Evolutionary conservation across 768 basidiomycete genomes (phyloP).

Genomic region (Tulasnella sp.): DNA sequence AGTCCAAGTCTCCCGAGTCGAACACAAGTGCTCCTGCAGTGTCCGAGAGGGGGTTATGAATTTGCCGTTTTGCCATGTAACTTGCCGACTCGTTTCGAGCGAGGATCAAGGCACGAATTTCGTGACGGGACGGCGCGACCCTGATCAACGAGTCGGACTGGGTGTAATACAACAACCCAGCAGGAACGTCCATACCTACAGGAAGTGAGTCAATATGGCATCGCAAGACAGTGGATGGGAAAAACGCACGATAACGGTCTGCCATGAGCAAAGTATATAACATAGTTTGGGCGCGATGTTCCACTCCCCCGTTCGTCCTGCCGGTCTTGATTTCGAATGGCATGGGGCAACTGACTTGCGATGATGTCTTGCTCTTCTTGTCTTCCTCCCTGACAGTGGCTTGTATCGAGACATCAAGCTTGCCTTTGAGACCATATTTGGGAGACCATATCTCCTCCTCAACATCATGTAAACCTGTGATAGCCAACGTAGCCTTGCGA

Average conservation of each 20-base stretch:
- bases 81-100: conserved; percentile 75
- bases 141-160: conserved; percentile 78
- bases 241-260: conserved; percentile 58
- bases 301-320: conserved; percentile 58
- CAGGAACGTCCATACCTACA: conserved; percentile 53
- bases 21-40: conserved; percentile 1
- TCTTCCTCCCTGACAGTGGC: conserved; percentile 39
- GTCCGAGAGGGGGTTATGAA: background rate
- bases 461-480: conserved; percentile 65
- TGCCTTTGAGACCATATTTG: conserved; percentile 87
- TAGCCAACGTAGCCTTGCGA: conserved; percentile 45
- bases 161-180: conserved; percentile 88
- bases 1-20: conserved; percentile 14
- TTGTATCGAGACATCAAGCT: conserved; percentile 82
- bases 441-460: conserved; percentile 99
- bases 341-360: conserved; percentile 32
- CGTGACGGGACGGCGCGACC: conserved; percentile 68
- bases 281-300: conserved; percentile 97
- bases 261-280: conserved; percentile 82
- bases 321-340: conserved; percentile 98
- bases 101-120: conserved; percentile 70
- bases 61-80: conserved; percentile 49
- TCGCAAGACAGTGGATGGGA: background rate
- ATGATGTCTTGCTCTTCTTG: conserved; percentile 15
- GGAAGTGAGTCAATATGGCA: background rate